Evolutionary conservation across 2,329 filamentous ascomycete genomes (phyloP).

Genomic region (Exophiala oligosperma): DNA sequence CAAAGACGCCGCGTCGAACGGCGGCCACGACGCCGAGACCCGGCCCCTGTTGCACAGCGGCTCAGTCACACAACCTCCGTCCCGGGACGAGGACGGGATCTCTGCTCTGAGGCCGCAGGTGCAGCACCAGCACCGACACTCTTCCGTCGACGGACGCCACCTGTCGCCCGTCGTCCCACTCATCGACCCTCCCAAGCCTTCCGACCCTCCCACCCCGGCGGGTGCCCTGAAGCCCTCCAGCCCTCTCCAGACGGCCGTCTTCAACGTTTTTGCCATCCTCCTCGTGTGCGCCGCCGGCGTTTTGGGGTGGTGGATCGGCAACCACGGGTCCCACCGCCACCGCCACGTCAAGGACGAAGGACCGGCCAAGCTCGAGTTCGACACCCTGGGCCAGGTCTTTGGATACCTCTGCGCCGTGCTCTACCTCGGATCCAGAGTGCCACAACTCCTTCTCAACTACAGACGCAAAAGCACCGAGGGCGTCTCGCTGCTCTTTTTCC

Average conservation of each 20-base stretch:
- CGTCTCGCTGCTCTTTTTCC: conserved; percentile 89
- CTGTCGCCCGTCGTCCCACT: conserved; percentile 83
- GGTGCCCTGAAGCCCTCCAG: conserved; percentile 38
- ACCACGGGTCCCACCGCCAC: conserved; percentile 44
- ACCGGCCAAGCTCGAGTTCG: conserved; percentile 61
- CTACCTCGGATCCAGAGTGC: conserved; percentile 85
- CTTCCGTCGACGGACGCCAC: conserved; percentile 63
- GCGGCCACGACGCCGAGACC: conserved; percentile 21
- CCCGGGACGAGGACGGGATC: conserved; percentile 18
- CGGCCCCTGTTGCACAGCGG: conserved; percentile 28
- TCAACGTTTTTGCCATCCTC: conserved; percentile 73
- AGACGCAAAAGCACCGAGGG: conserved; percentile 90
- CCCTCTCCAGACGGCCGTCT: conserved; percentile 54
- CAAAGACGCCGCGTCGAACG: conserved; percentile 4
- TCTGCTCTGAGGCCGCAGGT: conserved; percentile 10
- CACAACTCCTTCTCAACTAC: conserved; percentile 90
- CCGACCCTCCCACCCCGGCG: conserved; percentile 28
- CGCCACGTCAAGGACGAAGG: conserved; percentile 41
- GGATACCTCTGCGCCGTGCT: conserved; percentile 88
- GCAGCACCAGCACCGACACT: conserved; percentile 43
- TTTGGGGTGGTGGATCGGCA: conserved; percentile 74
- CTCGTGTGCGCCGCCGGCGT: conserved; percentile 84
- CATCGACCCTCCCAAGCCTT: conserved; percentile 51
- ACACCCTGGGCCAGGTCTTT: conserved; percentile 80
- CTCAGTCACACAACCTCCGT: conserved; percentile 15